Base-by-base conservation (phyloP, 495 filamentous ascomycete genomes). In the Baudoinia panamericana region DNA sequence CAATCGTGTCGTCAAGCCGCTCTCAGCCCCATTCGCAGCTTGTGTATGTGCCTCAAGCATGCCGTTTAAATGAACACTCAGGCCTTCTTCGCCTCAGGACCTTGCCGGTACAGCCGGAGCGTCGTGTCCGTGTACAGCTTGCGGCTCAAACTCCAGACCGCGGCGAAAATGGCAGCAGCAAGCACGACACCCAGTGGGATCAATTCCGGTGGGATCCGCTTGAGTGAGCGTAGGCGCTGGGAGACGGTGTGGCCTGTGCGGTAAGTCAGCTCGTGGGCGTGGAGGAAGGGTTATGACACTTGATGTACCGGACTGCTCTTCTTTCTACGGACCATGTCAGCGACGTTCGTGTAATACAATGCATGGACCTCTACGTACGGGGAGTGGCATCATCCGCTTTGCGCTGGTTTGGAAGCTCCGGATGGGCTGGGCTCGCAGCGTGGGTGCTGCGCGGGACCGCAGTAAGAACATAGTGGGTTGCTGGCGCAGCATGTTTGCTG, bases 181-280 rank as follows among this genome's bases (percentile, higher is more conserved):
- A 95, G 73, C 61, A 97, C 90, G 51, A 93, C 59, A 60, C 83
- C 84, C 50, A 99, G 75, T 53, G 90, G 90, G 55, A 88, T 75
- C 75, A 99, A 71, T 71, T 99, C 90, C 35, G 87, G 76, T 45
- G 90, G 90, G 57, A 93, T 76, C 67, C 74, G 75, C 73, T 81
- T 84, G 45, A 95, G 65, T 48, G 70, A 73, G 54, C 90, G 79
- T 46, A 99, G 69, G 53, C 92, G 81, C 68, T 99, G 90, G 32
- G 90, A 95, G 65, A 99, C 79, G 43, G 90, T 96, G 69, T 96
- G 90, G 58, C 84, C 90, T 97, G 53, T 24, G 50, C 18, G 37
- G n/a, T n/a, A 7, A 12, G 13, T 29, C 17, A 17, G 33, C 2
- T 22, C 16, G 30, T 2, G 13, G 30, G 12, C 26, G 15, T 25